These are phyloP conservation scores for Raffaelea albimanens DNA, from an alignment of 2,329 filamentous ascomycete genomes.

Conservation along the genomic window DNA sequence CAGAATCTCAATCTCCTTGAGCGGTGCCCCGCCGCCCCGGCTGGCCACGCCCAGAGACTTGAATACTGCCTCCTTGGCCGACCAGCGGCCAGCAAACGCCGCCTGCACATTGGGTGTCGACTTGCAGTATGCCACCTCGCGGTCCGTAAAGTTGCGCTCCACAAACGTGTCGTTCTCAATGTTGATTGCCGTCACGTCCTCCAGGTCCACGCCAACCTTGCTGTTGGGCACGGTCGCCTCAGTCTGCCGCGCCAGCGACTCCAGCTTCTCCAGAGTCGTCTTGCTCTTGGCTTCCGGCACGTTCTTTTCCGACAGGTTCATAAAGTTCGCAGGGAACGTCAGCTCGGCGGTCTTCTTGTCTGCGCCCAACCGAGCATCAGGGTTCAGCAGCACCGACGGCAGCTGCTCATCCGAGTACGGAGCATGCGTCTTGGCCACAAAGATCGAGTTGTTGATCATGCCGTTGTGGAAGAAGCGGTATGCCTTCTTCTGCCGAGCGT, in stretches of 20 bases:
- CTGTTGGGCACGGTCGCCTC: constrained; percentile 50
- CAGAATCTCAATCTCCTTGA: constrained; percentile 92
- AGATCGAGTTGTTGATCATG: constrained; percentile 94
- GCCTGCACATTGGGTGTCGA: constrained; percentile 59
- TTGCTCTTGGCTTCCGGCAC: constrained; percentile 33
- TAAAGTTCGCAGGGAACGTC: constrained; percentile 60
- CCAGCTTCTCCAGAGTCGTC: constrained; percentile 65
- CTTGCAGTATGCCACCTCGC: constrained; percentile 80
- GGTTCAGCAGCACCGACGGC: constrained; percentile 84
- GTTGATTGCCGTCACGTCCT: constrained; percentile 79
- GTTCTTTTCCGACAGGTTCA: constrained; percentile 48
- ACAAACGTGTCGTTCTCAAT: constrained; percentile 91
- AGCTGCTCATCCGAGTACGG: constrained; percentile 88
- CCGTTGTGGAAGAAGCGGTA: constrained; percentile 99
- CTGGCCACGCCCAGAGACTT: constrained; percentile 86
- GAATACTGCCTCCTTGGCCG: constrained; percentile 97
- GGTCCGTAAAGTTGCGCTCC: constrained; percentile 82
- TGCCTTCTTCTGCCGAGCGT: constrained; percentile 92
- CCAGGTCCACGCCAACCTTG: constrained; percentile 89
- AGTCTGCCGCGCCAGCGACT: constrained; percentile 58
- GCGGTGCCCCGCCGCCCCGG: constrained; percentile 76
- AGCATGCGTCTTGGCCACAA: constrained; percentile 86
- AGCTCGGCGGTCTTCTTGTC: constrained; percentile 83
- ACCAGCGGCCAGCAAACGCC: constrained; percentile 93
- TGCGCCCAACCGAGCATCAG: constrained; percentile 71